These are phyloP conservation scores for Russula ochroleuca DNA, from an alignment of 768 basidiomycete species.

Conservation along the genomic window DNA sequence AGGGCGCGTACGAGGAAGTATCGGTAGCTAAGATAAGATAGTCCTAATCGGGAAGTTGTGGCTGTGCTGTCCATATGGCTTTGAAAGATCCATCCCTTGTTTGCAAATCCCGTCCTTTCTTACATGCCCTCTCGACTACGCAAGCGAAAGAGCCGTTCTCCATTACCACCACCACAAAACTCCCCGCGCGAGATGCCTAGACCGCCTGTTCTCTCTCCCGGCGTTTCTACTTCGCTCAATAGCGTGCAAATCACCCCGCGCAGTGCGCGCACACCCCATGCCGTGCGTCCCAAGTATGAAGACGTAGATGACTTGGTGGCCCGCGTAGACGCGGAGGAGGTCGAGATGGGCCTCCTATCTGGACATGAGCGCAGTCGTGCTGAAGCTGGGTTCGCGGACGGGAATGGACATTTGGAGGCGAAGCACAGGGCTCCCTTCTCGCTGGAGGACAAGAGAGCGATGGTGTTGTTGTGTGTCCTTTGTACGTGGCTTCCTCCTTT, in stretches of 20 bases:
- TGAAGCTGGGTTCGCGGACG: conserved; percentile 25
- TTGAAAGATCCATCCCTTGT: neutral
- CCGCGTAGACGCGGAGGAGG: conserved; percentile 25
- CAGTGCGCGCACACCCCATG: conserved; percentile 19
- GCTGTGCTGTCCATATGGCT: neutral
- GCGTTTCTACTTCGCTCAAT: conserved; percentile 10
- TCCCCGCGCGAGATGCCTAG: neutral
- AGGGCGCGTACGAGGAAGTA: conserved; percentile 17
- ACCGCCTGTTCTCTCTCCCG: neutral
- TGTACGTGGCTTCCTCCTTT: conserved; percentile 37
- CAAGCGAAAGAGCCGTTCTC: conserved; percentile 9
- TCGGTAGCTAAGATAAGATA: conserved; percentile 9
- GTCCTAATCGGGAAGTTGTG: neutral
- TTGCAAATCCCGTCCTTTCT: neutral
- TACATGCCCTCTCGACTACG: conserved; percentile 9
- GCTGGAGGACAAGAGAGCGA: conserved; percentile 42
- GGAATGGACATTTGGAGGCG: neutral
- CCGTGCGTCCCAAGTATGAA: neutral
- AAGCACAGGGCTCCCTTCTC: conserved; percentile 17
- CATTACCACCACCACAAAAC: neutral
- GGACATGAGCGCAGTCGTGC: conserved; percentile 23
- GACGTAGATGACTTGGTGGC: neutral
- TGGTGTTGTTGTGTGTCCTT: conserved; percentile 43
- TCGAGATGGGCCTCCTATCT: conserved; percentile 27
- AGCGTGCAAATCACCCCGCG: conserved; percentile 24